A percentile compares a stretch with the other conserved stretches of the same genome.
Conservation (phyloP, 495 filamentous ascomycete genomes). For the Tuber borchii region DNA sequence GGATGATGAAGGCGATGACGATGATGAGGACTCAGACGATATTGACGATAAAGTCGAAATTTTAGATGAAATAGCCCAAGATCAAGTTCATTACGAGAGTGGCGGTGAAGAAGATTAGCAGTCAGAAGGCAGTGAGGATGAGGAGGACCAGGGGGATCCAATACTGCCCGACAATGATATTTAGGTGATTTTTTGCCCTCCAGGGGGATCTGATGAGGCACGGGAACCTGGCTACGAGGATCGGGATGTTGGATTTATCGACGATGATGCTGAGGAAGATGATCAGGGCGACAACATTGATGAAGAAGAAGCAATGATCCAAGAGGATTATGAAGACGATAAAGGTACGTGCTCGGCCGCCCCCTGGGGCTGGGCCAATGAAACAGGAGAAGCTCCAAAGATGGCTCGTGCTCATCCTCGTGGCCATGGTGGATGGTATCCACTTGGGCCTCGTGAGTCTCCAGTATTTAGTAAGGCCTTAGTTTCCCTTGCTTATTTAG, state of each 20-base stretch:
- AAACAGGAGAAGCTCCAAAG: constrained; percentile 44
- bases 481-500: constrained; percentile 15
- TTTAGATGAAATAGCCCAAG: constrained; percentile 51
- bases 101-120: constrained; percentile 51
- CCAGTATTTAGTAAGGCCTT: constrained; percentile 40
- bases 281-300: constrained; percentile 64
- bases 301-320: constrained; percentile 54
- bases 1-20: constrained; percentile 58
- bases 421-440: constrained; percentile 50
- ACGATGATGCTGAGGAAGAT: constrained; percentile 57
- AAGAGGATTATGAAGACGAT: constrained; percentile 57
- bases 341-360: constrained; percentile 53
- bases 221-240: constrained; percentile 50
- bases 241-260: constrained; percentile 56
- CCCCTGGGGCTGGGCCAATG: constrained; percentile 41
- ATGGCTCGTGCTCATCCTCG: constrained; percentile 43
- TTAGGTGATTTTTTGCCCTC: constrained; percentile 44
- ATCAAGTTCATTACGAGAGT: constrained; percentile 54
- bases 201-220: constrained; percentile 43
- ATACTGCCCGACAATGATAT: constrained; percentile 41
- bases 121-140: constrained; percentile 45
- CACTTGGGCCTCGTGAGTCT: constrained; percentile 41
- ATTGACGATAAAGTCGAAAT: constrained; percentile 54
- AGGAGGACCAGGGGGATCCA: constrained; percentile 45
- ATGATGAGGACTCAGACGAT: constrained; percentile 58